These are phyloP conservation scores for Hippophae tibetana DNA, from an alignment of 306 rosid species.

Conservation along the genomic window DNA sequence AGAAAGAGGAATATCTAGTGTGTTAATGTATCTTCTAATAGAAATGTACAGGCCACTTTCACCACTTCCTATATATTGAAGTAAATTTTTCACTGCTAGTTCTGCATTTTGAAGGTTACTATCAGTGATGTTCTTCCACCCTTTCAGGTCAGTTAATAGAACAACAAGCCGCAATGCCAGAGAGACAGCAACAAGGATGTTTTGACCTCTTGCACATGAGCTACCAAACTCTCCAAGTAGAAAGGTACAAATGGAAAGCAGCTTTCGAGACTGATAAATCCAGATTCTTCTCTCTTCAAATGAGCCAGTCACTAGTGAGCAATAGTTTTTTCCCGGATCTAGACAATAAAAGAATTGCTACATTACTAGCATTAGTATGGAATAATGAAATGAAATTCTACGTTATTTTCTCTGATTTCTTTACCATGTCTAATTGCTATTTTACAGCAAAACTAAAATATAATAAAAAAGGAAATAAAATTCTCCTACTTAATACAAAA, in stretches of 20 bases:
- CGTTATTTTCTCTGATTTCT: too few species aligned
- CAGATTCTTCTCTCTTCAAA: constrained; percentile 74
- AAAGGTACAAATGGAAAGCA: constrained; percentile 51
- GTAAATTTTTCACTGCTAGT: constrained; percentile 52
- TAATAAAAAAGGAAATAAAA: too few species aligned
- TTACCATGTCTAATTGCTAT: too few species aligned
- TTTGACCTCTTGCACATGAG: constrained; percentile 31
- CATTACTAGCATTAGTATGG: too few species aligned
- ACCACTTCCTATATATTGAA: constrained; percentile 45
- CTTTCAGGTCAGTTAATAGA: constrained; percentile 66
- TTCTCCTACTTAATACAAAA: too few species aligned
- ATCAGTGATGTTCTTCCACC: constrained; percentile 60
- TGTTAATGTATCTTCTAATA: constrained; percentile 53
- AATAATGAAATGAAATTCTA: too few species aligned
- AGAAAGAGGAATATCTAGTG: constrained; percentile 37
- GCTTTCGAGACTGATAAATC: constrained; percentile 56
- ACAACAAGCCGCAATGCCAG: constrained; percentile 74
- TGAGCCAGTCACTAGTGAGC: constrained; percentile 59
- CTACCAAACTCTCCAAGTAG: constrained; percentile 63
- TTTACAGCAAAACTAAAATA: too few species aligned
- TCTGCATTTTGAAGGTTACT: constrained; percentile 37
- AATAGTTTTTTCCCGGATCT: constrained; percentile 64
- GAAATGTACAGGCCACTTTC: constrained; percentile 62
- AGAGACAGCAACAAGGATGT: constrained; percentile 43
- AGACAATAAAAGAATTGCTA: constrained; percentile 11